A percentile compares a stretch with the other conserved stretches of the same genome.
Conservation (phyloP, 176 grass and related monocot species). For the Dactylis glomerata region DNA sequence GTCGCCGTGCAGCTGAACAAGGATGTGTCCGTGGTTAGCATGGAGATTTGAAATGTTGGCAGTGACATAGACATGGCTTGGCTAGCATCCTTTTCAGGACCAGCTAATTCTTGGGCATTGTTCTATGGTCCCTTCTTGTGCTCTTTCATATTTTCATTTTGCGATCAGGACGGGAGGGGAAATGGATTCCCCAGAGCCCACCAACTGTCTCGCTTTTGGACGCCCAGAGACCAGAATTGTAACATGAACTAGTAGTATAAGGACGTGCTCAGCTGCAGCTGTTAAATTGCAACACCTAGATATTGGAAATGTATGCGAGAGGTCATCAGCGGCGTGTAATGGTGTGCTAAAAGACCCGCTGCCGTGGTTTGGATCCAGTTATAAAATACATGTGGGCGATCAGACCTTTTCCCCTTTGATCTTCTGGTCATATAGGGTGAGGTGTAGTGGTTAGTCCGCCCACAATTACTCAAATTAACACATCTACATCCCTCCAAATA, state of each 20-base stretch:
- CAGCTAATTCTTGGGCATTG: too few species aligned
- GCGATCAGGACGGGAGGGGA: too few species aligned
- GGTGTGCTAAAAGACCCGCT: not conserved
- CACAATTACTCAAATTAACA: constrained; percentile 23
- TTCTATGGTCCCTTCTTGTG: too few species aligned
- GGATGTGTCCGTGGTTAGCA: too few species aligned
- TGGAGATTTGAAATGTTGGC: too few species aligned
- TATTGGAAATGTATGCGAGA: not conserved
- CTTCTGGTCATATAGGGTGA: not conserved
- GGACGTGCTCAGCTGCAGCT: not conserved
- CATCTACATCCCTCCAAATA: constrained; percentile 14
- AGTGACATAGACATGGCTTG: too few species aligned
- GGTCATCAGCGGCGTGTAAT: not conserved
- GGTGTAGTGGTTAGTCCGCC: constrained; percentile 1
- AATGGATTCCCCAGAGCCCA: too few species aligned
- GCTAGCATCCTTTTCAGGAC: too few species aligned
- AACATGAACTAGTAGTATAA: not conserved
- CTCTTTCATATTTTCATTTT: too few species aligned
- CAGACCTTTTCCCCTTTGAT: not conserved
- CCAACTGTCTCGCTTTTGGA: too few species aligned
- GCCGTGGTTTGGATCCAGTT: not conserved
- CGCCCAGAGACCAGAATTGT: too few species aligned
- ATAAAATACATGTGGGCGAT: not conserved
- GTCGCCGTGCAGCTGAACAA: too few species aligned
- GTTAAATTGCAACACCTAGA: constrained; percentile 6